Evolutionary conservation across 495 filamentous ascomycete species (phyloP).

Genomic region (Penicillium bovifimosum): DNA sequence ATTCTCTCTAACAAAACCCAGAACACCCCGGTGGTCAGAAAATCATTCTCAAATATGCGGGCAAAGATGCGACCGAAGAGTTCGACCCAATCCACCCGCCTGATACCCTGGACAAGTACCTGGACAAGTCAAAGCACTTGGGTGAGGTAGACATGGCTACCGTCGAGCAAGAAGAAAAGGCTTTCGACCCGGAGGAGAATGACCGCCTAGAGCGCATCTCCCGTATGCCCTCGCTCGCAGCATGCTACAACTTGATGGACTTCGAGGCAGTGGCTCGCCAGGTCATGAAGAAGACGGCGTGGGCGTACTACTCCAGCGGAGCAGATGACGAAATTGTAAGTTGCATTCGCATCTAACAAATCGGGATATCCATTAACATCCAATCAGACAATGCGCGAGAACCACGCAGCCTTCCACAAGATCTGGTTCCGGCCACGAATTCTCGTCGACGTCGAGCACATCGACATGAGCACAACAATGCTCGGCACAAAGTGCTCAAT

Average conservation of each 20-base stretch:
- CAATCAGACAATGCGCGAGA: slow-evolving; percentile 86
- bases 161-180: slow-evolving; percentile 65
- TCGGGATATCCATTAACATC: background rate
- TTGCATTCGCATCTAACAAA: background rate
- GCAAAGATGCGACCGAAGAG: slow-evolving; percentile 76
- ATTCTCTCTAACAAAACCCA: slow-evolving; percentile 5
- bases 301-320: slow-evolving; percentile 94
- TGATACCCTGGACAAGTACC: slow-evolving; percentile 69
- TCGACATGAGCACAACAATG: slow-evolving; percentile 86
- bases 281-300: slow-evolving; percentile 91
- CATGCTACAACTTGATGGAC: slow-evolving; percentile 93
- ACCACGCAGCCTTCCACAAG: slow-evolving; percentile 92
- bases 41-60: slow-evolving; percentile 78
- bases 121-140: slow-evolving; percentile 82
- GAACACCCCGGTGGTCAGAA: slow-evolving; percentile 84
- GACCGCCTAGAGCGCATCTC: slow-evolving; percentile 69
- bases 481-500: slow-evolving; percentile 75
- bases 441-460: slow-evolving; percentile 77
- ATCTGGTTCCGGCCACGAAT: slow-evolving; percentile 94
- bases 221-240: slow-evolving; percentile 73
- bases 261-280: slow-evolving; percentile 85
- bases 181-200: slow-evolving; percentile 68
- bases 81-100: slow-evolving; percentile 95
- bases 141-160: slow-evolving; percentile 87
- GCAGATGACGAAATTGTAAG: slow-evolving; percentile 95